phyloP scores from a whole-genome alignment of 1,284 basidiomycete genomes.

The Sutorius eximius region DNA sequence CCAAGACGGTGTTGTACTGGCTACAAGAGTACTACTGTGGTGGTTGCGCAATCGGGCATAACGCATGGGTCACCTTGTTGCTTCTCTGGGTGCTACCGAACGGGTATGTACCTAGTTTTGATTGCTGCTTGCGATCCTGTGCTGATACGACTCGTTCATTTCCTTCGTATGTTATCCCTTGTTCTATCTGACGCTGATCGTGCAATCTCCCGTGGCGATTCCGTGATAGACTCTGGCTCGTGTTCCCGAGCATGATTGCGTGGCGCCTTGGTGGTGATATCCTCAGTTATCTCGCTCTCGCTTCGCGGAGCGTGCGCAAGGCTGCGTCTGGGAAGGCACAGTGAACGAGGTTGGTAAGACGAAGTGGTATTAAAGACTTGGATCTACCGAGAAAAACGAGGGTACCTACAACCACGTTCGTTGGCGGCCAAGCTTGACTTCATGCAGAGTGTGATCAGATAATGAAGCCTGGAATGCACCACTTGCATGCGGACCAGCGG shows the following conservation, averaged over 20 bases:
- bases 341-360: conserved; percentile 6
- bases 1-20: conserved; percentile 86
- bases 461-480: no score
- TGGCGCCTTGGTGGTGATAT: conserved; percentile 60
- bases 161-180: background rate
- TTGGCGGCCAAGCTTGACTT: no score
- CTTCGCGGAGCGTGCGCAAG: conserved; percentile 26
- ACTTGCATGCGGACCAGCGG: no score
- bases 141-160: conserved; percentile 1
- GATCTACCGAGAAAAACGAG: no score
- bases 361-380: no score
- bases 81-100: conserved; percentile 78
- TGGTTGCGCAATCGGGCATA: conserved; percentile 76
- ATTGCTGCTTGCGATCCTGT: background rate
- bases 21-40: conserved; percentile 74
- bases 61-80: conserved; percentile 52
- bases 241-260: conserved; percentile 63
- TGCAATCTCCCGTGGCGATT: background rate
- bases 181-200: background rate
- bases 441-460: no score
- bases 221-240: conserved; percentile 62
- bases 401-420: no score
- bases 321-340: conserved; percentile 21
- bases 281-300: conserved; percentile 41
- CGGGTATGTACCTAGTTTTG: conserved; percentile 49